These are phyloP conservation scores for Colletotrichum theobromicola DNA, from an alignment of 2,329 filamentous ascomycete genomes.

Conservation along the genomic window DNA sequence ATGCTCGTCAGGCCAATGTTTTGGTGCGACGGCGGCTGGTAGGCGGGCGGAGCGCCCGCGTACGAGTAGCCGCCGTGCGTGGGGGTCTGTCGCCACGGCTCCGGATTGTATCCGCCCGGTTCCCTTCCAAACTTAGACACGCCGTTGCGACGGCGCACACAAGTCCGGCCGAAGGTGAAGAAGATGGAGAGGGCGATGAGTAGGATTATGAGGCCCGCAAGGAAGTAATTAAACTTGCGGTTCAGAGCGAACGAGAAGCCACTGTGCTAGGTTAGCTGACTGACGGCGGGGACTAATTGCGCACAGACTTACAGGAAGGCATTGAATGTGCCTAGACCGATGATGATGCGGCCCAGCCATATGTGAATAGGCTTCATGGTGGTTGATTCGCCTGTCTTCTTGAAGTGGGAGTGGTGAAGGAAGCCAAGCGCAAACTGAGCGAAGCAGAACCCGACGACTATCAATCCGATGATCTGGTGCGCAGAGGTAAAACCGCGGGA, in stretches of 20 bases:
- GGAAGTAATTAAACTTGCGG: constrained; percentile 48
- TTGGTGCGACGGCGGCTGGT: constrained; percentile 14
- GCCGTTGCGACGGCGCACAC: constrained; percentile 20
- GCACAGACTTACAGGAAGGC: constrained; percentile 55
- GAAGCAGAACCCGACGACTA: constrained; percentile 57
- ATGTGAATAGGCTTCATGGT: constrained; percentile 59
- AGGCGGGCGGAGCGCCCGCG: constrained; percentile 1
- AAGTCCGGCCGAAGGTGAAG: constrained; percentile 35
- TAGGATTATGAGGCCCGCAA: constrained; percentile 51
- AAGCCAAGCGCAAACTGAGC: constrained; percentile 59
- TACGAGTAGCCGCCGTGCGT: constrained; percentile 11
- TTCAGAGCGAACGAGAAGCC: constrained; percentile 64
- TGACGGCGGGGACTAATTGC: background rate
- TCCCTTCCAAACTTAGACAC: constrained; percentile 4
- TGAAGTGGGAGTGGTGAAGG: constrained; percentile 60
- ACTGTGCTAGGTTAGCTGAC: constrained; percentile 33
- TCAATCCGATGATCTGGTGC: constrained; percentile 65
- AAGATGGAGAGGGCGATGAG: constrained; percentile 40
- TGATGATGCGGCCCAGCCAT: constrained; percentile 60
- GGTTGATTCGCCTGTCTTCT: constrained; percentile 52
- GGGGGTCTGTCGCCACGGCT: constrained; percentile 19
- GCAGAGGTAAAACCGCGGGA: constrained; percentile 56
- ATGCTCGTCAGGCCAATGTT: constrained; percentile 20
- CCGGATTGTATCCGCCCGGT: constrained; percentile 17
- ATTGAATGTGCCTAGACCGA: constrained; percentile 60